Conservation (phyloP, 139 green algal genomes). For the Picochlorum sp. region DNA sequence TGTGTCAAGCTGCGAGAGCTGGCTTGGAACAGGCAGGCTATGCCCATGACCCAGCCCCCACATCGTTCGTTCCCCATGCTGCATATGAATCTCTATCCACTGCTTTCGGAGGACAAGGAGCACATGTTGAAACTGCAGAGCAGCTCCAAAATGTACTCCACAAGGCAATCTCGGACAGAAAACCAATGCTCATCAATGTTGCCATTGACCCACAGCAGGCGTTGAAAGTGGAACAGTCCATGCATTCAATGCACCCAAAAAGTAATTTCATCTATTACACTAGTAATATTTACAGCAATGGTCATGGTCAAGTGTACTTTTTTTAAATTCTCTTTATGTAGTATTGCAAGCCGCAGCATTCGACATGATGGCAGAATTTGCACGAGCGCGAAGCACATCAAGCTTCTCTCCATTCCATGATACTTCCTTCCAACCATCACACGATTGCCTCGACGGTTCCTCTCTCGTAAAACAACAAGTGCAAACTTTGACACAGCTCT, state of each 20-base stretch:
- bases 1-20: constrained; percentile 23
- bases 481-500: constrained; percentile 56
- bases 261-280: neutral
- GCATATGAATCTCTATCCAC: constrained; percentile 58
- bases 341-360: no score
- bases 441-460: constrained; percentile 50
- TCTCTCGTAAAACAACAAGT: constrained; percentile 43
- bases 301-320: neutral
- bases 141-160: constrained; percentile 36
- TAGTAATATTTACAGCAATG: neutral
- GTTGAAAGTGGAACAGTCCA: constrained; percentile 63
- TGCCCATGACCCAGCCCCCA: constrained; percentile 52
- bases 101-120: constrained; percentile 56
- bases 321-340: no score
- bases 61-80: constrained; percentile 51
- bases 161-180: constrained; percentile 25
- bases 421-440: constrained; percentile 61
- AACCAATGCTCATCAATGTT: constrained; percentile 54
- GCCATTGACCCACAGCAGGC: constrained; percentile 62
- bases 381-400: constrained; percentile 27
- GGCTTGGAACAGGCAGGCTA: constrained; percentile 35
- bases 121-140: constrained; percentile 22
- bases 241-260: constrained; percentile 45
- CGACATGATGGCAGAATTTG: no score
- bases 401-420: constrained; percentile 37